These are phyloP conservation scores for Streptanthus diversifolius DNA, from an alignment of 345 rosid species.

Conservation along the genomic window DNA sequence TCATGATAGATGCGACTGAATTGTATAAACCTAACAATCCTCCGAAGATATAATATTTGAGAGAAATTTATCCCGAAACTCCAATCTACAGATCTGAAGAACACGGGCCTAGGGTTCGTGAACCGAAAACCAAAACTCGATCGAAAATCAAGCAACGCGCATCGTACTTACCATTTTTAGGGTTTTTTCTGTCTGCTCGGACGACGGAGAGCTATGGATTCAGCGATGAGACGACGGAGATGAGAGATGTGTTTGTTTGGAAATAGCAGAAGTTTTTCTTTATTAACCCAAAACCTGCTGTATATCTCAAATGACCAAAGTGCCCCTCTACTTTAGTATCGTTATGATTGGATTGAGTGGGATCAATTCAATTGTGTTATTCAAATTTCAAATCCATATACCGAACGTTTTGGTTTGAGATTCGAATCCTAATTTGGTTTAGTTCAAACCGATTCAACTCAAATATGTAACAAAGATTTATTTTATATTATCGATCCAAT, in stretches of 20 bases:
- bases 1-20: background rate
- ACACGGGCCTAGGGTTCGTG: background rate
- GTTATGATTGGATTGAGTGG: conserved; percentile 11
- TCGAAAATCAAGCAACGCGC: background rate
- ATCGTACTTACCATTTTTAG: conserved; percentile 22
- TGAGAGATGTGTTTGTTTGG: background rate
- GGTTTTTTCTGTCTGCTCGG: conserved; percentile 6
- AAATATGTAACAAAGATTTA: background rate
- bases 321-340: background rate
- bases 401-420: background rate
- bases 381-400: conserved; percentile 18
- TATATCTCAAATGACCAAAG: background rate
- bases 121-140: background rate
- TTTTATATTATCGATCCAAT: background rate
- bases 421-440: background rate
- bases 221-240: conserved; percentile 25
- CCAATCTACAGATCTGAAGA: conserved; percentile 11
- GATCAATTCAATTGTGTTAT: background rate
- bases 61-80: background rate
- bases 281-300: background rate
- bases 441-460: background rate
- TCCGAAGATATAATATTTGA: background rate
- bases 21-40: background rate
- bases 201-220: background rate
- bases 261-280: background rate